Evolutionary conservation across 495 filamentous ascomycete genomes (phyloP), one percentile per base, ranked within the genome.

Genomic region (Bathelium albidoporum): DNA sequence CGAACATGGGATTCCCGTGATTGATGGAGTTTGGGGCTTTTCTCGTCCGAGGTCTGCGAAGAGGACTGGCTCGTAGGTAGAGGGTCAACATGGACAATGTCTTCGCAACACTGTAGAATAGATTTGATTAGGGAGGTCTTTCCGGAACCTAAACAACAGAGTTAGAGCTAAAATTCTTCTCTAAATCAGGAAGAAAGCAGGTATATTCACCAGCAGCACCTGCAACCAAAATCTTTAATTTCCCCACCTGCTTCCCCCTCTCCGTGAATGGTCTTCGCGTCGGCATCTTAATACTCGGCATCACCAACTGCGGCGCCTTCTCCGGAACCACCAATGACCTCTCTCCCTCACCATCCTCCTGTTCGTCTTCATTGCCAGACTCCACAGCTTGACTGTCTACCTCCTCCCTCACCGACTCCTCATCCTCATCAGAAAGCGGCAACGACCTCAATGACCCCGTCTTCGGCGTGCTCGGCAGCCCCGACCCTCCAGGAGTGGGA

Each of bases 281-380:
- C 34, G 94, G 95, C 85, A 99, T 96, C 67, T 84, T 87, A 68
- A 99, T 90, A 72, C 90, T 95, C 10, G 94, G 94, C 95, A 99
- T 99, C 66, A 99, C 88, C 18, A 99, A 82, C 73, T 97, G 93
- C 32, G 93, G 90, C 20, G 83, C 84, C 66, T 81, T 85, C 61
- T 75, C 76, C 59, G n/a, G 14, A 11, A n/a, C 16, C 49, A 32
- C 59, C 65, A 65, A 64, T 18, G 66, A 9, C 12, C 58, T 60
- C 4, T 61, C 61, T 20, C 62, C 45, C n/a, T 59, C 64, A 2
- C 18, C 59, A 16, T 65, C 44, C 70, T 64, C 71, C 3, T 78
- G 74, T n/a, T 76, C 77, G 14, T 83, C 79, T 1, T 80, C 80
- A 58, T 68, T 70, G 49, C 73, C 72, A 1, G 77, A 78, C 24